A percentile compares a stretch with the other conserved stretches of the same genome.
phyloP scores from a whole-genome alignment of 148 eudicot species.

The Vaccinium corymbosum region DNA sequence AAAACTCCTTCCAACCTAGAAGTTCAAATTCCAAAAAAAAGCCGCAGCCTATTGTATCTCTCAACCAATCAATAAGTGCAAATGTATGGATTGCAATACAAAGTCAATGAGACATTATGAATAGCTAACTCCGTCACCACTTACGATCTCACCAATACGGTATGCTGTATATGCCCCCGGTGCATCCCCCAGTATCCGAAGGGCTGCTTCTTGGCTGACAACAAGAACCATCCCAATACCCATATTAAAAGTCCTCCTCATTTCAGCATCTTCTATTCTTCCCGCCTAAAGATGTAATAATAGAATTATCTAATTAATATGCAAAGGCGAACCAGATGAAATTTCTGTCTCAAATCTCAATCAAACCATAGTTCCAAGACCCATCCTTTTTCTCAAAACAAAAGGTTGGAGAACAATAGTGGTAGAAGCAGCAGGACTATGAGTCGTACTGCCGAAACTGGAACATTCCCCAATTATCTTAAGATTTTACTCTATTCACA shows the following conservation, averaged over 20 bases:
- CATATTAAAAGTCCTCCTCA: conserved; percentile 90
- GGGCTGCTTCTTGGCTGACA: conserved; percentile 66
- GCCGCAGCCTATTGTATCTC: background rate
- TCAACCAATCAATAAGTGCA: background rate
- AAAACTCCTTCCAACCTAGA: background rate
- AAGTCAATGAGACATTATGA: background rate
- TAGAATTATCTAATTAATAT: background rate
- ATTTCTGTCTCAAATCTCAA: background rate
- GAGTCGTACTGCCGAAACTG: background rate
- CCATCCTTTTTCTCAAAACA: background rate
- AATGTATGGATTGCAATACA: background rate
- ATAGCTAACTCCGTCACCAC: conserved; percentile 66
- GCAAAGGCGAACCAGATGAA: background rate
- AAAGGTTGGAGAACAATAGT: background rate
- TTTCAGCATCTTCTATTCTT: conserved; percentile 69
- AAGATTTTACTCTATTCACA: background rate
- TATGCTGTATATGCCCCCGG: conserved; percentile 34
- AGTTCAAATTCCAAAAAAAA: background rate
- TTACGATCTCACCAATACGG: conserved; percentile 73
- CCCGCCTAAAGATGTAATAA: conserved; percentile 51
- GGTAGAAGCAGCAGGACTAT: background rate
- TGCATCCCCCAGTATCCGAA: conserved; percentile 45
- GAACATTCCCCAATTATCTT: background rate
- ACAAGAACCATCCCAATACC: conserved; percentile 95
- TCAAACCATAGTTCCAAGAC: background rate